phyloP scores from a whole-genome alignment of 2,329 filamentous ascomycete species.

The Diaporthe sp. region DNA sequence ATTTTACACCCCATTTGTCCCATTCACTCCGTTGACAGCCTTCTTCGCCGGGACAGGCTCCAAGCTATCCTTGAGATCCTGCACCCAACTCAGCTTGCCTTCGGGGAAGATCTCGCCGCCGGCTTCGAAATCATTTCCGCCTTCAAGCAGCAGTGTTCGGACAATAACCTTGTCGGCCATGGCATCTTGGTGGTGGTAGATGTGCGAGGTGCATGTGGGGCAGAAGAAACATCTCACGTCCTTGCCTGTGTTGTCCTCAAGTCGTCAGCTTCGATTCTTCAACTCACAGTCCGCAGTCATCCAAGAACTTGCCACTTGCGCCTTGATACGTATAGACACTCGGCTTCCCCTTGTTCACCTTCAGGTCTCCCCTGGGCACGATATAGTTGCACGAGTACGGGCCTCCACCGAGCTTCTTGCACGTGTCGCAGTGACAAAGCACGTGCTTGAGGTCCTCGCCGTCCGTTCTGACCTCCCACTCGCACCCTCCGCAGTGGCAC shows the following conservation, averaged over 20 bases:
- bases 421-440: conserved; percentile 3
- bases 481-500: conserved; percentile 19
- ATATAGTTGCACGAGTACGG: conserved; percentile 28
- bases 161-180: conserved; percentile 24
- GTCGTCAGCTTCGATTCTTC: neutral
- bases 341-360: conserved; percentile 6
- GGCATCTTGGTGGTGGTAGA: conserved; percentile 23
- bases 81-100: conserved; percentile 19
- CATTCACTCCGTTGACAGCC: neutral
- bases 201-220: conserved; percentile 18
- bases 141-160: neutral
- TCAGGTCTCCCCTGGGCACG: conserved; percentile 10
- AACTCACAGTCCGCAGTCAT: neutral
- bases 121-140: conserved; percentile 13
- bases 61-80: neutral
- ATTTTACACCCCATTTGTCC: neutral
- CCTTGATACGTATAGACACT: conserved; percentile 15
- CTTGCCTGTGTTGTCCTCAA: neutral
- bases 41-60: neutral
- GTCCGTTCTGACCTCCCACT: conserved; percentile 19
- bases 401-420: conserved; percentile 11
- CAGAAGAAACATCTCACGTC: conserved; percentile 16
- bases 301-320: conserved; percentile 1
- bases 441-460: conserved; percentile 22
- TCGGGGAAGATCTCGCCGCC: conserved; percentile 7